Evolutionary conservation across 148 eudicot genomes (phyloP), one percentile per base, ranked within the genome.

Genomic region (Pouteria glomerata): DNA sequence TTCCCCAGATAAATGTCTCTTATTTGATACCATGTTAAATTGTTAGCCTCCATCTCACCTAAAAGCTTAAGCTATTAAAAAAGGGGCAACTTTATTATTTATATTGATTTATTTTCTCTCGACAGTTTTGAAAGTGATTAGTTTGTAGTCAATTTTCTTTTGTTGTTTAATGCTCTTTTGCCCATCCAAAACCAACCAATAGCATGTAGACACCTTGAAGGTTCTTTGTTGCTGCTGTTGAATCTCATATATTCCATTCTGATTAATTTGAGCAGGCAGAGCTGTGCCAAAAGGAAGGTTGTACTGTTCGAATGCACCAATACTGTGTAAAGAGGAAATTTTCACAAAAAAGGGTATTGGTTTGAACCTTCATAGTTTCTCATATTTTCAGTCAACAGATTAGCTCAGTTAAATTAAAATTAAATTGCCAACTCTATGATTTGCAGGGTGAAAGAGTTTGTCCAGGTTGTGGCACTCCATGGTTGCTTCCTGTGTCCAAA

Each of bases 281-380:
- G 29, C 56, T 77, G 26, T 95, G 99, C 79, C 78, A 66, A 18
- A 92, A 84, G 74, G 96, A 90, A 79, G 83, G 75, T 15, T 95
- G 99, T 65, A 57, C 85, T 16, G 83, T 85, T 56, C 83, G 96
- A 41, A 82, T 95, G 59, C 99, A 95, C 76, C 68, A 70, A 45
- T 92, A 92, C 75, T 92, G 99, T 73, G 83, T 90, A 29, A 59
- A 83, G 26, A 81, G 84, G 86, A 95, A 90, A 78, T 95, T 85
- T 74, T 88, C 94, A n/a, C 89, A 80, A 76, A 78, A 74, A 75
- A 84, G 71, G 94, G 97, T 86, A 84, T 34, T 3, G 8, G n/a
- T 55, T 57, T 18, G 1, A 24, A 4, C 60, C 42, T 31, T 19
- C 51, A 16, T 19, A 16, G 35, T 41, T 29, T 30, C 23, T 2